Percentiles rank a stretch among this genome's conserved stretches.
Evolutionary conservation across 2,329 filamentous ascomycete species (phyloP).

Genomic region (Alternaria sp.): DNA sequence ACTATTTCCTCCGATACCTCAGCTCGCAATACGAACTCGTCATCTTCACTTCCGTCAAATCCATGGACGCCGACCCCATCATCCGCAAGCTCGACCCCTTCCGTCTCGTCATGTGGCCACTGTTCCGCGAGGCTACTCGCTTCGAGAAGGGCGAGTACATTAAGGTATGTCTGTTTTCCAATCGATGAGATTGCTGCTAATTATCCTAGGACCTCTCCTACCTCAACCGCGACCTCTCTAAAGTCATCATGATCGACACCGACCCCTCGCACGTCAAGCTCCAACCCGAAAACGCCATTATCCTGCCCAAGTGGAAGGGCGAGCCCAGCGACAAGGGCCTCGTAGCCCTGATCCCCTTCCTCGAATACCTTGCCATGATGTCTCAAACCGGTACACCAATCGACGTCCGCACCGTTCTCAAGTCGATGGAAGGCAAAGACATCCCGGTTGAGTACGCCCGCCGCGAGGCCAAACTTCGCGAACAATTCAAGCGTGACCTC

Average conservation of each 20-base stretch:
- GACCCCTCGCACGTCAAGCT: conserved; percentile 79
- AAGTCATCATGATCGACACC: conserved; percentile 94
- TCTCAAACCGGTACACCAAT: conserved; percentile 64
- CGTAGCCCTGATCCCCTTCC: conserved; percentile 89
- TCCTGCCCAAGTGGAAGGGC: conserved; percentile 89
- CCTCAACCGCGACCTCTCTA: conserved; percentile 92
- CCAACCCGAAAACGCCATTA: conserved; percentile 95
- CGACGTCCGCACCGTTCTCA: conserved; percentile 85
- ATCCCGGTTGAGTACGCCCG: conserved; percentile 90
- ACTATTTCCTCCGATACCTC: conserved; percentile 97
- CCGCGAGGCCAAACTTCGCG: conserved; percentile 83
- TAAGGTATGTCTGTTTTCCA: conserved; percentile 67
- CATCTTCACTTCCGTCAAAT: conserved; percentile 89
- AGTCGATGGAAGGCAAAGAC: conserved; percentile 85
- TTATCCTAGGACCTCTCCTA: conserved; percentile 83
- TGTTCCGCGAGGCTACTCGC: conserved; percentile 95
- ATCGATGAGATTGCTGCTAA: conserved; percentile 15
- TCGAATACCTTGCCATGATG: conserved; percentile 97
- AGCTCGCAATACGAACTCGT: conserved; percentile 98
- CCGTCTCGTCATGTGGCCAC: conserved; percentile 91
- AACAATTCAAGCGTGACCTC: conserved; percentile 82
- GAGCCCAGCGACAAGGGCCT: conserved; percentile 83
- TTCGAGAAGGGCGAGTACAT: conserved; percentile 96
- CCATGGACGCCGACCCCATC: conserved; percentile 82
- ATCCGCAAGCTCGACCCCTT: conserved; percentile 94